Conservation (phyloP, 2,329 filamentous ascomycete genomes). For the Arthroderma sp. region DNA sequence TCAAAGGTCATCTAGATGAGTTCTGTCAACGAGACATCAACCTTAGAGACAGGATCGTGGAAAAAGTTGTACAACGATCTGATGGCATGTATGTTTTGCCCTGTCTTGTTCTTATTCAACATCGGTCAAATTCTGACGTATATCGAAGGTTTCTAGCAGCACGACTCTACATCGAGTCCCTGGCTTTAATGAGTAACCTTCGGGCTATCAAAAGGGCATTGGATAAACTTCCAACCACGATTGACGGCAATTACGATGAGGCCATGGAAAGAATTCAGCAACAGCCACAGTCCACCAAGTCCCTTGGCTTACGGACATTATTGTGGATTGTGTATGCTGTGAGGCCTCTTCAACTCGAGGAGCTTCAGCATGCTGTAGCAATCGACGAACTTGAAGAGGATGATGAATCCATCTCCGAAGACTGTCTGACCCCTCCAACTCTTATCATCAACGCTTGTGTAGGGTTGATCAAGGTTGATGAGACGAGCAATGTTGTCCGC, state of each 20-base stretch:
- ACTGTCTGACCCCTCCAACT: neutral
- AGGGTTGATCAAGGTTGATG: neutral
- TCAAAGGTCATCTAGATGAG: neutral
- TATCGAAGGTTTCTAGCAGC: too few species aligned
- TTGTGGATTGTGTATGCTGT: neutral
- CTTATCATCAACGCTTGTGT: neutral
- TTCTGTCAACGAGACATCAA: neutral
- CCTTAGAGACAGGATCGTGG: neutral
- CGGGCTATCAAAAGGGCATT: neutral
- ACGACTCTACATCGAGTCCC: neutral
- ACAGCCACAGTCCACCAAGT: neutral
- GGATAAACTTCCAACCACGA: neutral
- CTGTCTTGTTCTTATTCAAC: too few species aligned
- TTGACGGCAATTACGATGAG: conserved; percentile 1
- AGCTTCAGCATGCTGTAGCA: neutral
- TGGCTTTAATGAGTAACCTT: neutral
- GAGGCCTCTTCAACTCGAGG: neutral
- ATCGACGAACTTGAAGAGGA: neutral
- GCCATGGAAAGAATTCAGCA: neutral
- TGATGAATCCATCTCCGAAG: neutral
- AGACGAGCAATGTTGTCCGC: neutral
- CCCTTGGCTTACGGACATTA: neutral
- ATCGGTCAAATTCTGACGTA: too few species aligned
- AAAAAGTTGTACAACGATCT: neutral
- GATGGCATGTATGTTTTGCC: neutral